phyloP scores from a whole-genome alignment of 1,139 yeast species.

The Ogataea hybrid region DNA sequence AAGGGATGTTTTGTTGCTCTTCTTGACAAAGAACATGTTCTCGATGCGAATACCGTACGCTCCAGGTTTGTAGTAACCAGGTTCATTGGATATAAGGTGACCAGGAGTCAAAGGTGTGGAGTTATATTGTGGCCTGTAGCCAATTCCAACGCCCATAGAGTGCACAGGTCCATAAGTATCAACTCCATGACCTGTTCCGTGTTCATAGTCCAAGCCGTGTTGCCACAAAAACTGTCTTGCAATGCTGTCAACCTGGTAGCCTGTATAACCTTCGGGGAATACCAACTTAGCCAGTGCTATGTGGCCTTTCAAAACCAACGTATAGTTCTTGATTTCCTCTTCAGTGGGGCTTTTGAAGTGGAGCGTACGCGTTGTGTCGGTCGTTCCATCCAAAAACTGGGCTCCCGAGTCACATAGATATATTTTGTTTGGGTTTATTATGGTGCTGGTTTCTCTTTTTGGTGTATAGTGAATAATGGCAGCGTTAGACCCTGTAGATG shows the following conservation, averaged over 20 bases:
- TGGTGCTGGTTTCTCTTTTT: slow-evolving; percentile 51
- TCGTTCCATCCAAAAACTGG: slow-evolving; percentile 92
- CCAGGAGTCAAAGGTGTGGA: slow-evolving; percentile 58
- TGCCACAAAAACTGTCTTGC: slow-evolving; percentile 92
- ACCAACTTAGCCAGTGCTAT: slow-evolving; percentile 71
- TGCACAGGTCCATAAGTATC: slow-evolving; percentile 93
- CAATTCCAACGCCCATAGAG: slow-evolving; percentile 95
- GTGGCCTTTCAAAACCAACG: slow-evolving; percentile 90
- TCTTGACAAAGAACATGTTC: slow-evolving; percentile 65
- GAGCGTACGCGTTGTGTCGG: slow-evolving; percentile 91
- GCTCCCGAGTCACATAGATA: slow-evolving; percentile 93
- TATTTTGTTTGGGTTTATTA: slow-evolving; percentile 72
- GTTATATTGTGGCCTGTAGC: slow-evolving; percentile 49
- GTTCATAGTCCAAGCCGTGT: slow-evolving; percentile 85
- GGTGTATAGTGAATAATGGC: slow-evolving; percentile 93
- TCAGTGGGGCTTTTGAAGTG: slow-evolving; percentile 71
- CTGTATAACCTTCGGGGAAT: slow-evolving; percentile 88
- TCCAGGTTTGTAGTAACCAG: slow-evolving; percentile 93
- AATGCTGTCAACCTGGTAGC: slow-evolving; percentile 75
- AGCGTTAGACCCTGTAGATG: slow-evolving; percentile 91
- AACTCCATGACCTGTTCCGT: slow-evolving; percentile 98
- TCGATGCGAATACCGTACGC: slow-evolving; percentile 94
- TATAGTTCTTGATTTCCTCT: slow-evolving; percentile 73
- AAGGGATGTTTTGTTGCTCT: slow-evolving; percentile 36
- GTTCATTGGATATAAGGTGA: slow-evolving; percentile 86